A percentile compares a stretch with the other conserved stretches of the same genome.
These are phyloP conservation scores for Crucibulum laeve DNA, from an alignment of 768 basidiomycete species.

Conservation along the genomic window DNA sequence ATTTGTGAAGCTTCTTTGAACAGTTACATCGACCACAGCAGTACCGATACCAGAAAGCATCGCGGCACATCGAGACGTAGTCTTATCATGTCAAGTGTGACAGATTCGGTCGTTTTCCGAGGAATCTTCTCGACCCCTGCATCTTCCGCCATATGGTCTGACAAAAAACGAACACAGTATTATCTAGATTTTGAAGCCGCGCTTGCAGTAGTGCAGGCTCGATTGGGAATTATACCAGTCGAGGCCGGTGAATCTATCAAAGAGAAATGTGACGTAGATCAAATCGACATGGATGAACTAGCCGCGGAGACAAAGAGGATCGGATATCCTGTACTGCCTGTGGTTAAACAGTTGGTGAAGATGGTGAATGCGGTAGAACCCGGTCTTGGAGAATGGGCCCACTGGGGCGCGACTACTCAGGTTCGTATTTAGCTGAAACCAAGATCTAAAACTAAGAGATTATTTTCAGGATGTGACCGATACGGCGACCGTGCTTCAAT, in stretches of 20 bases:
- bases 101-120: conserved; percentile 32
- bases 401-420: conserved; percentile 48
- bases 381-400: conserved; percentile 41
- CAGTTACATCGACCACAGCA: too few species aligned
- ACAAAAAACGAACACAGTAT: conserved; percentile 25
- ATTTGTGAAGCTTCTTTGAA: not conserved
- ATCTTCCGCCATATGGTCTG: conserved; percentile 36
- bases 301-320: conserved; percentile 35
- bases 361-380: conserved; percentile 24
- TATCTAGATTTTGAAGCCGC: conserved; percentile 26
- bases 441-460: conserved; percentile 3
- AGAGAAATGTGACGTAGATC: conserved; percentile 27
- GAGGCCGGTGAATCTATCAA: conserved; percentile 30
- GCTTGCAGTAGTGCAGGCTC: conserved; percentile 32
- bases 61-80: too few species aligned
- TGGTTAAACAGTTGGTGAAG: conserved; percentile 39
- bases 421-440: conserved; percentile 16
- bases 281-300: conserved; percentile 34
- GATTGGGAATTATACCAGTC: conserved; percentile 32
- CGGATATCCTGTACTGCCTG: conserved; percentile 39
- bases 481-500: conserved; percentile 38
- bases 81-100: conserved; percentile 29
- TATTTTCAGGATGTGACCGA: conserved; percentile 41
- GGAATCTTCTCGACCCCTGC: conserved; percentile 35
- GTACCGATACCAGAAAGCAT: too few species aligned